Conservation (phyloP, 495 filamentous ascomycete genomes). For the Podospora fimiseda region DNA sequence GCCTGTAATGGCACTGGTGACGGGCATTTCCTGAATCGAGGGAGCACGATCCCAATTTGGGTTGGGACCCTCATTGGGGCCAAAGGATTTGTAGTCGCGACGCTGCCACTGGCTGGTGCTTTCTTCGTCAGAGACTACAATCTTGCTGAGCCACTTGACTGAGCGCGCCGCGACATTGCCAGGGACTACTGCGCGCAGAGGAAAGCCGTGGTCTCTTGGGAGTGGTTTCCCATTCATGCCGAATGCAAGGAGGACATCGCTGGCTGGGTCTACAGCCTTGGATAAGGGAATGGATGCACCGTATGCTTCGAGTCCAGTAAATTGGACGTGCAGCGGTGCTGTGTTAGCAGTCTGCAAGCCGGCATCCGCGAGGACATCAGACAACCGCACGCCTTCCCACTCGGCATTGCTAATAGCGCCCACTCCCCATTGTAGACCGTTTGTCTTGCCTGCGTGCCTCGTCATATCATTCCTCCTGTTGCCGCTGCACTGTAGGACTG, state of each 20-base stretch:
- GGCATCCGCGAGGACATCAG: slow-evolving; percentile 53
- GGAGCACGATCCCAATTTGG: slow-evolving; percentile 49
- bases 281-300: slow-evolving; percentile 53
- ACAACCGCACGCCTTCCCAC: slow-evolving; percentile 54
- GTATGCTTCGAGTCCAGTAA: slow-evolving; percentile 54
- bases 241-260: slow-evolving; percentile 57
- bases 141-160: slow-evolving; percentile 61
- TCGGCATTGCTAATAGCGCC: slow-evolving; percentile 55
- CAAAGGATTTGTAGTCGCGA: slow-evolving; percentile 58
- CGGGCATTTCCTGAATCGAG: slow-evolving; percentile 56
- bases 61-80: slow-evolving; percentile 48
- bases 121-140: slow-evolving; percentile 53
- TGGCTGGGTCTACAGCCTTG: slow-evolving; percentile 45
- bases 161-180: slow-evolving; percentile 55
- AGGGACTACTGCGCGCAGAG: slow-evolving; percentile 54
- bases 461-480: slow-evolving; percentile 59
- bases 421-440: slow-evolving; percentile 54
- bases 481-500: slow-evolving; percentile 54
- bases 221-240: slow-evolving; percentile 55
- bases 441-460: slow-evolving; percentile 43
- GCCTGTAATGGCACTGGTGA: slow-evolving; percentile 47
- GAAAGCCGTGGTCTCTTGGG: slow-evolving; percentile 53
- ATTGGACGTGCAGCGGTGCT: slow-evolving; percentile 47
- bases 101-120: slow-evolving; percentile 53
- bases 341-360: slow-evolving; percentile 27